These are phyloP conservation scores for Ambrosia hybrid DNA, from an alignment of 140 eudicot genomes.

Conservation along the genomic window DNA sequence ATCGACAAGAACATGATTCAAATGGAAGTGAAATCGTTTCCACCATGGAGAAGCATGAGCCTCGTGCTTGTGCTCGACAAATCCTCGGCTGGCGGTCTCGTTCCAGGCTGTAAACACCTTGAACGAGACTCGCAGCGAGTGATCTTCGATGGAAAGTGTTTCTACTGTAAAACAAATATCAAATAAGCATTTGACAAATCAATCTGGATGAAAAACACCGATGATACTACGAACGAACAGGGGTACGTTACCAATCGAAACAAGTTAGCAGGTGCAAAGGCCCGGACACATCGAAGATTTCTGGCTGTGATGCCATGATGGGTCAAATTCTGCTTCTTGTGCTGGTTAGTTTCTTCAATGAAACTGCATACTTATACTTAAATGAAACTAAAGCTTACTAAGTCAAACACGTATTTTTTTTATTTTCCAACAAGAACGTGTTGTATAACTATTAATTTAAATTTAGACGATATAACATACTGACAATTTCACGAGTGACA, in stretches of 20 bases:
- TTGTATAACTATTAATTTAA: too few relatives aligned
- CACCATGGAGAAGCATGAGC: constrained; percentile 83
- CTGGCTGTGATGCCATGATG: constrained; percentile 21
- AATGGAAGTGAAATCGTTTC: constrained; percentile 60
- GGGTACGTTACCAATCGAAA: constrained; percentile 29
- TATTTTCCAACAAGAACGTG: neutral
- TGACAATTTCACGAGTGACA: too few relatives aligned
- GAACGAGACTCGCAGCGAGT: constrained; percentile 70
- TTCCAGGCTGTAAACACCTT: constrained; percentile 68
- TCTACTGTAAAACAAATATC: constrained; percentile 33
- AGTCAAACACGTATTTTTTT: too few relatives aligned
- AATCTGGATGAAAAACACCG: too few relatives aligned
- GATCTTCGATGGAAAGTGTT: constrained; percentile 62
- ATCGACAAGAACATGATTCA: constrained; percentile 46
- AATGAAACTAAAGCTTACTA: neutral
- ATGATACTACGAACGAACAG: neutral
- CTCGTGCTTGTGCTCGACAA: constrained; percentile 32
- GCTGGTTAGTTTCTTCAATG: constrained; percentile 17
- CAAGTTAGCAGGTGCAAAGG: constrained; percentile 34
- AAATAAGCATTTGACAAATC: too few relatives aligned
- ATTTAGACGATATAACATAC: too few relatives aligned
- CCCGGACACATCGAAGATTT: constrained; percentile 26
- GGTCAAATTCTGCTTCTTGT: neutral
- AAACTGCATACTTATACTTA: neutral
- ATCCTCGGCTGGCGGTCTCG: constrained; percentile 61